Conservation (phyloP, 2,329 filamentous ascomycete genomes). For the Venturiaceae sp. region DNA sequence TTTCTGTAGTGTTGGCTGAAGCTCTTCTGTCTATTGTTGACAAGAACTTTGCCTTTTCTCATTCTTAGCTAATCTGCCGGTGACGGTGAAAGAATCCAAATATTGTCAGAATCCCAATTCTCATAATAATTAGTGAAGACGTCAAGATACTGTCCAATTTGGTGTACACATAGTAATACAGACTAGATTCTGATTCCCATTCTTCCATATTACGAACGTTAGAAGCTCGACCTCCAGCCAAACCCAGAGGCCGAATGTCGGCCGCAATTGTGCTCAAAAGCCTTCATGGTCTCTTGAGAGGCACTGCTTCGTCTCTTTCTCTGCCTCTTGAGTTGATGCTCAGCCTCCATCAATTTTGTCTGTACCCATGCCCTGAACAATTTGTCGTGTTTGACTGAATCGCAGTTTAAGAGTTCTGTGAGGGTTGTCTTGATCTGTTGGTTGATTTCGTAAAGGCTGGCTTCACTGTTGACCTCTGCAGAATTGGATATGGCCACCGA, state of each 20-base stretch:
- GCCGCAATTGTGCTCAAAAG: not conserved
- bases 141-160: not conserved
- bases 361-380: constrained; percentile 41
- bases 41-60: too few relatives aligned
- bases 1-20: too few relatives aligned
- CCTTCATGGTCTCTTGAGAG: constrained; percentile 1
- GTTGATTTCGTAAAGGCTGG: constrained; percentile 40
- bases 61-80: too few relatives aligned
- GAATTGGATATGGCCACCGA: constrained; percentile 13
- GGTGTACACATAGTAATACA: not conserved
- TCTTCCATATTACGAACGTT: not conserved
- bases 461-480: constrained; percentile 19
- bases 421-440: constrained; percentile 44
- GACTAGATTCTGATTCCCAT: not conserved
- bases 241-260: not conserved
- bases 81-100: too few relatives aligned
- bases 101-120: not conserved
- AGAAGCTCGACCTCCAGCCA: not conserved
- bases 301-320: constrained; percentile 20
- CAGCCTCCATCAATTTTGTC: constrained; percentile 42
- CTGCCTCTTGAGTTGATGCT: constrained; percentile 37
- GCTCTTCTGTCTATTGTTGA: too few relatives aligned
- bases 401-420: constrained; percentile 44
- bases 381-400: constrained; percentile 32
- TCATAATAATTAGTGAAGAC: not conserved